Evolutionary conservation across 768 basidiomycete species (phyloP).

Genomic region (Lactifluus volemus): DNA sequence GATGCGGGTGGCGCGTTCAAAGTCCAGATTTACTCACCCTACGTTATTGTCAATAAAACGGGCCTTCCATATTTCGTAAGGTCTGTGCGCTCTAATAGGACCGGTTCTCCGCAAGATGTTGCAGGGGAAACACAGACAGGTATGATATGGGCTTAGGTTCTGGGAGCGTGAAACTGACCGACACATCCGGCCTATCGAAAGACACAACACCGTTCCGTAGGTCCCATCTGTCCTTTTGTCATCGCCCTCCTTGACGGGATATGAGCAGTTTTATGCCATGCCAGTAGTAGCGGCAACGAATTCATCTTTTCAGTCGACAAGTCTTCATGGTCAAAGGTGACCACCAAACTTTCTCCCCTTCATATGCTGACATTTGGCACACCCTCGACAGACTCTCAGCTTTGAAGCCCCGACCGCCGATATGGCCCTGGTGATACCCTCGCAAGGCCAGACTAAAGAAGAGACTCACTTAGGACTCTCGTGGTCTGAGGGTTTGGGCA

Average conservation of each 20-base stretch:
- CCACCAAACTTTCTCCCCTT: neutral
- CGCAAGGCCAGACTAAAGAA: slow-evolving; percentile 50
- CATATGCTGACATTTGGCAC: neutral
- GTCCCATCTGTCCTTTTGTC: slow-evolving; percentile 26
- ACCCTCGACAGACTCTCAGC: slow-evolving; percentile 52
- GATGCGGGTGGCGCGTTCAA: slow-evolving; percentile 94
- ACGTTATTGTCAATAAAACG: slow-evolving; percentile 88
- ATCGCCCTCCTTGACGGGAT: neutral
- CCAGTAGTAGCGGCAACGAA: slow-evolving; percentile 70
- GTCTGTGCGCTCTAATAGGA: slow-evolving; percentile 51
- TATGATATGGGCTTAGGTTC: slow-evolving; percentile 25
- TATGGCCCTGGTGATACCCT: slow-evolving; percentile 64
- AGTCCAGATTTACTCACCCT: slow-evolving; percentile 90
- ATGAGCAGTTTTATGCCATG: slow-evolving; percentile 73
- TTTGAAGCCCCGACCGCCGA: slow-evolving; percentile 93
- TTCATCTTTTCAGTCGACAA: slow-evolving; percentile 73
- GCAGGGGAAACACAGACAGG: slow-evolving; percentile 73
- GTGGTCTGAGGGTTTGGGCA: slow-evolving; percentile 91
- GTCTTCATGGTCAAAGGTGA: slow-evolving; percentile 84
- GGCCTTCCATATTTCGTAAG: slow-evolving; percentile 71
- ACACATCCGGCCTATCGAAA: neutral
- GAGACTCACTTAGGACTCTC: slow-evolving; percentile 80
- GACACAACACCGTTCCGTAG: slow-evolving; percentile 72
- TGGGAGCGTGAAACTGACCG: neutral
- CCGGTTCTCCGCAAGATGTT: slow-evolving; percentile 61